Evolutionary conservation across 2,329 filamentous ascomycete species (phyloP).

Genomic region (Alternaria sp.): DNA sequence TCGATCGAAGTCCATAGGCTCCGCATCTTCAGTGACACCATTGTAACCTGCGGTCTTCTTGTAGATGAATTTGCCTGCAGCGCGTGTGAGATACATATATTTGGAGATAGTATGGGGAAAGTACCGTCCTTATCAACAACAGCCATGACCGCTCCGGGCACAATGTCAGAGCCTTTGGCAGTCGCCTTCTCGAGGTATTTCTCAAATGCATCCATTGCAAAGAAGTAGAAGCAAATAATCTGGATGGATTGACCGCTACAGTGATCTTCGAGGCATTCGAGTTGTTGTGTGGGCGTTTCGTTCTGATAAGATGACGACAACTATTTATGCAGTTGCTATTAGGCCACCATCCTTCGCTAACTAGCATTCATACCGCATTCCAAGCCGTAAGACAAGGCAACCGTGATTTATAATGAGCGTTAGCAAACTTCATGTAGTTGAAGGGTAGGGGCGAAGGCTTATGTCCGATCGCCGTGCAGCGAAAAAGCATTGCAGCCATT

Average conservation of each 20-base stretch:
- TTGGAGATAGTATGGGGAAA: not conserved
- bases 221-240: slow-evolving; percentile 3
- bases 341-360: not conserved
- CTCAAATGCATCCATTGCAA: slow-evolving; percentile 28
- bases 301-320: not conserved
- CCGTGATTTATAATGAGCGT: not conserved
- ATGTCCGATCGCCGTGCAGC: not conserved
- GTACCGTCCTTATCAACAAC: slow-evolving; percentile 29
- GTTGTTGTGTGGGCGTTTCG: not conserved
- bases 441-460: not conserved
- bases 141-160: slow-evolving; percentile 26
- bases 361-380: not conserved
- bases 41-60: slow-evolving; percentile 46
- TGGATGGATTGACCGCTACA: not conserved
- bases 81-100: slow-evolving; percentile 21
- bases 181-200: slow-evolving; percentile 31
- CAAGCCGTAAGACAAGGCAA: not conserved
- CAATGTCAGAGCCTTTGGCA: slow-evolving; percentile 19
- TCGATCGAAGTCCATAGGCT: slow-evolving; percentile 59
- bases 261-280: not conserved
- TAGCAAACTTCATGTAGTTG: not conserved
- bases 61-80: slow-evolving; percentile 44
- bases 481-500: not conserved
- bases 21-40: slow-evolving; percentile 41
- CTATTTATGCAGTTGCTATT: not conserved